Evolutionary conservation across 495 filamentous ascomycete species (phyloP), one percentile per base, ranked within the genome.

Genomic region (Penicillium angulare): DNA sequence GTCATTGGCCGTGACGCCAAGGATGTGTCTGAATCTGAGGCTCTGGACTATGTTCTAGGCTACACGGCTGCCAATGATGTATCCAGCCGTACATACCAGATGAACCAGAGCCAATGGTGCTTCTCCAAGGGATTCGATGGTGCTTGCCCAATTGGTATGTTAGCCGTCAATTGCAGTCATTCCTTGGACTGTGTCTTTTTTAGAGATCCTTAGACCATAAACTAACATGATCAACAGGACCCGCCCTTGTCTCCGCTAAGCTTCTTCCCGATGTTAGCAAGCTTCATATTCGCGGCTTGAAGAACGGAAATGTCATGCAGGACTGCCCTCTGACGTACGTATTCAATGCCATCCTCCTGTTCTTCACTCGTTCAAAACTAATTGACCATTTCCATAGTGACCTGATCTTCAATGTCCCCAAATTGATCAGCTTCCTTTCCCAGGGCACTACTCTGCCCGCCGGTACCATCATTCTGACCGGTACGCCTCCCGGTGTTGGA

Each of bases 61-160:
- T 95, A 92, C 59, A 80, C 86, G 4, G 81, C 88, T 44, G 88
- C 89, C 49, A 88, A 95, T 59, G 90, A 93, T 63, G 75, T 95
- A 7, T 88, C 85, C 9, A 87, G 89, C 64, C 82, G 90, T 16
- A 87, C 88, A 47, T 88, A 80, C 75, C 90, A 93, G 66, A 71
- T 90, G 59, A 87, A 86, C 16, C 85, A 88, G 35, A 81, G 84
- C 27, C 90, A 93, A 64, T 93, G 89, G 90, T 79, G 76, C 2
- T 72, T 92, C 5, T 89, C 88, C 3, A 95, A 95, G 71, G 88
- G 88, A 0, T 92, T 90, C 58, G 90, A 95, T 64, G 84, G 84
- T 26, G 84, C 86, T 71, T 89, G 88, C 35, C 90, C 89, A 0
- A 84, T 81, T 56, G 89, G 89, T 74, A 48, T 36, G 27, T 33